Percentiles rank a stretch among this genome's conserved stretches.
Conservation (phyloP, 345 rosid genomes). For the Populus alba region DNA sequence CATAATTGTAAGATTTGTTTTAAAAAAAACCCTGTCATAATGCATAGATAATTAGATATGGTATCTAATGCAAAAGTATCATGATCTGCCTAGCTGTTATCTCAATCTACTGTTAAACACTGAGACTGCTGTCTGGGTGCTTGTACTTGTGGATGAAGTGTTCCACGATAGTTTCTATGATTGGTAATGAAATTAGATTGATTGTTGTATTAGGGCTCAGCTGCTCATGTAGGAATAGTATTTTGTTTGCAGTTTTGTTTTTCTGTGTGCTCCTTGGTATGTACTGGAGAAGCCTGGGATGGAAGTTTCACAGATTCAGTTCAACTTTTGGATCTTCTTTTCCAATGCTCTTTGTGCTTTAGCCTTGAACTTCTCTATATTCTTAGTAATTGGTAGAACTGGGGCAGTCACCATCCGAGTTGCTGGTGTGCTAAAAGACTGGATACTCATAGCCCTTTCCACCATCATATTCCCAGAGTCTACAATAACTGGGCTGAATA, state of each 20-base stretch:
- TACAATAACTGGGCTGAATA: constrained; percentile 84
- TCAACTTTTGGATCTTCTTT: constrained; percentile 96
- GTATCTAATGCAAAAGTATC: background rate
- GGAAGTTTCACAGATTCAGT: constrained; percentile 79
- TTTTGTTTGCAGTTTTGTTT: constrained; percentile 71
- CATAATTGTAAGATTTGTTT: background rate
- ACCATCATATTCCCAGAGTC: constrained; percentile 90
- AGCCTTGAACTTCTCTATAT: constrained; percentile 85
- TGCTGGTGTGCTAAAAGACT: constrained; percentile 95
- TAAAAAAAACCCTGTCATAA: background rate
- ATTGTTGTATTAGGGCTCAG: background rate
- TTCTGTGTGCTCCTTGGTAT: constrained; percentile 89
- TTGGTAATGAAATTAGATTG: background rate
- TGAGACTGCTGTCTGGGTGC: background rate
- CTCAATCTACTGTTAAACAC: background rate
- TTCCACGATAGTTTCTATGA: background rate
- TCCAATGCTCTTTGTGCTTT: constrained; percentile 91
- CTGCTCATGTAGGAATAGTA: constrained; percentile 8
- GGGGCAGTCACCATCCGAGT: constrained; percentile 94
- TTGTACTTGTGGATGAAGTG: background rate
- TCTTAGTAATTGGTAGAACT: constrained; percentile 91
- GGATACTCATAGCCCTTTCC: constrained; percentile 95
- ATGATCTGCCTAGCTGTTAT: background rate
- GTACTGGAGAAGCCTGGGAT: constrained; percentile 79
- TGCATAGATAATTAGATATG: background rate